Evolutionary conservation across 257 asterid species (phyloP), one percentile per base, ranked within the genome.

Genomic region (Primulina huaijiensis): DNA sequence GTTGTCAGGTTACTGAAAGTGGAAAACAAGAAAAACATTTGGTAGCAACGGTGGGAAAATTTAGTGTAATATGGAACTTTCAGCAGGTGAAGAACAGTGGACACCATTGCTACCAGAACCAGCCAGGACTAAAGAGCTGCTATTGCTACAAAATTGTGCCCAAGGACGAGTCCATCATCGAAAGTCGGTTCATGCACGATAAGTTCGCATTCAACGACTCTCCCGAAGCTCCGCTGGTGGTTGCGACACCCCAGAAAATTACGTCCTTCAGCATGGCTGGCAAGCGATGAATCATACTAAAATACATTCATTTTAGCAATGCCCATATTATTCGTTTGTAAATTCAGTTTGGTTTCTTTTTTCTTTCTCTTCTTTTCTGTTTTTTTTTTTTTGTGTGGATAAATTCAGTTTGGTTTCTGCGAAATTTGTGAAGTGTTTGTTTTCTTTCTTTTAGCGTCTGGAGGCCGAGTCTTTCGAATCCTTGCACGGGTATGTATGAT

Each of bases 91-190:
- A 91, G 90, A 86, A 91, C 85, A 91, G 97, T 63, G 92, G 87
- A 11, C 99, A 94, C 68, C 77, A 70, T 19, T 94, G 99, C 78
- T 94, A 86, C 83, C 91, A 83, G 81, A 88, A 85, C 71, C 99
- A 94, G 70, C 99, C 89, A 79, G 97, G 97, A n/a, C 96, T 94
- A 0, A 94, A 94, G 93, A 91, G 99, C 86, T 94, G 99, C 82
- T 94, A 94, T 67, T 94, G 99, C 79, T 91, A 94, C 86, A 94
- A 75, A 79, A 85, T 94, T 60, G 92, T 94, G 11, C 76, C 83
- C 75, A 91, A 92, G 84, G 97, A 94, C 38, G 99, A 94, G 71
- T 94, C 99, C 74, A 91, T 94, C 55, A 80, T 94, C 16, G 99
- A 94, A 79, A 91, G 97, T 37, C 89, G 96, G 61, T 94, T 94